These are phyloP conservation scores for Coriolopsis trogii DNA, from an alignment of 1,284 basidiomycete species.

Conservation along the genomic window DNA sequence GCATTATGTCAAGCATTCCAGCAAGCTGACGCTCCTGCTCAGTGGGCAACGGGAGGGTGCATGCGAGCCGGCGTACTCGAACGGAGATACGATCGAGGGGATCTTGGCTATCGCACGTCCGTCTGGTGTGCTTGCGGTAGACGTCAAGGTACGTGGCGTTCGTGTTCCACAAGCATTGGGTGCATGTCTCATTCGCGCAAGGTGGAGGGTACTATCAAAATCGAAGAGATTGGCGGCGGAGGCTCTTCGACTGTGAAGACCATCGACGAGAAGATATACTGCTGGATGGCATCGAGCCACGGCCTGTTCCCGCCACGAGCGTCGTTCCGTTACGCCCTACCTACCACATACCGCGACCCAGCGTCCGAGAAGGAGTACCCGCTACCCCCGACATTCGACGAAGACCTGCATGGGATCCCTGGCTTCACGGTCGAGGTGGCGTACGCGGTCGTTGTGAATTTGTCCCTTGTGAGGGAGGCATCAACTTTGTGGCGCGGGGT, in stretches of 20 bases:
- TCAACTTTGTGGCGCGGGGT: conserved; percentile 31
- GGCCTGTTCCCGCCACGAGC: conserved; percentile 29
- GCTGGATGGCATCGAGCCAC: conserved; percentile 27
- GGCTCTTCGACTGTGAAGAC: conserved; percentile 22
- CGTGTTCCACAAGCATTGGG: not conserved
- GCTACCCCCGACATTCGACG: conserved; percentile 65
- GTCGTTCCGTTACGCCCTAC: conserved; percentile 32
- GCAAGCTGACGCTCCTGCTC: conserved; percentile 29
- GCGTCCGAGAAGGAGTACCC: conserved; percentile 29
- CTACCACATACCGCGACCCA: conserved; percentile 25
- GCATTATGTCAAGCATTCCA: conserved; percentile 33
- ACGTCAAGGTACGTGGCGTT: conserved; percentile 26
- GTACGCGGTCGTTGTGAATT: conserved; percentile 49
- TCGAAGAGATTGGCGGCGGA: conserved; percentile 30
- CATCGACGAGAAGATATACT: conserved; percentile 28
- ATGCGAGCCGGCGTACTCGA: conserved; percentile 26
- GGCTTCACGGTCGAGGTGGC: conserved; percentile 64
- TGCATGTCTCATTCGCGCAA: not conserved
- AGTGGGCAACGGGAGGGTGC: conserved; percentile 30
- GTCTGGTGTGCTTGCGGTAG: conserved; percentile 27
- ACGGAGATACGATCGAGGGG: conserved; percentile 30
- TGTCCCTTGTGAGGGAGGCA: conserved; percentile 26
- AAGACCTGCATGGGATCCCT: conserved; percentile 64
- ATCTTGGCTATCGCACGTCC: conserved; percentile 30
- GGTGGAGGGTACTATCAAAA: conserved; percentile 29